phyloP scores from a whole-genome alignment of 163 green algal genomes.

The Picocystis sp. region DNA sequence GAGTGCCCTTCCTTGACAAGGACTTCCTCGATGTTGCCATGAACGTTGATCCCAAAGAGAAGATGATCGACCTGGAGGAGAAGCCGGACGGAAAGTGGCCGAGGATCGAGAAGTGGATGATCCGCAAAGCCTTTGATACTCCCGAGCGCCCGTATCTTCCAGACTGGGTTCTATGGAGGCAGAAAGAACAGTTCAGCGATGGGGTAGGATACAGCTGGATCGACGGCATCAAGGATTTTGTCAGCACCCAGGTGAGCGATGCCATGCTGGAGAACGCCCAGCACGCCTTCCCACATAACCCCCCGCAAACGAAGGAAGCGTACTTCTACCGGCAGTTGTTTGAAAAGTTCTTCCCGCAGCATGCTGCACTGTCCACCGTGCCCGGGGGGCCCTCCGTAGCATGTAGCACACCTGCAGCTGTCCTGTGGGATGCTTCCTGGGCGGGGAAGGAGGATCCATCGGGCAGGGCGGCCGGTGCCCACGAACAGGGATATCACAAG shows the following conservation, averaged over 20 bases:
- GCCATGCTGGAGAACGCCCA: constrained; percentile 13
- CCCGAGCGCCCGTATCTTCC: constrained; percentile 76
- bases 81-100: constrained; percentile 39
- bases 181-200: constrained; percentile 98
- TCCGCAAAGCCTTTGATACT: constrained; percentile 90
- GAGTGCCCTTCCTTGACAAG: constrained; percentile 92
- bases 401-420: constrained; percentile 60
- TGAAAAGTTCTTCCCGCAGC: constrained; percentile 72
- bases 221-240: constrained; percentile 56
- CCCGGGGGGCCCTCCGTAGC: constrained; percentile 51
- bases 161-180: constrained; percentile 71
- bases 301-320: constrained; percentile 79
- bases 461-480: too few relatives aligned
- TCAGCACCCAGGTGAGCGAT: constrained; percentile 9
- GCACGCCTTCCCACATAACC: constrained; percentile 70
- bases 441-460: constrained; percentile 3
- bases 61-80: constrained; percentile 43
- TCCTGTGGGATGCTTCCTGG: constrained; percentile 55
- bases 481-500: too few relatives aligned
- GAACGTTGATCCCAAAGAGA: constrained; percentile 74
- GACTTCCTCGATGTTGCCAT: constrained; percentile 78
- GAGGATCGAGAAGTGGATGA: constrained; percentile 91
- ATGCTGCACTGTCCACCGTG: constrained; percentile 23
- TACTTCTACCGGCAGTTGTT: constrained; percentile 90
- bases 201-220: constrained; percentile 85